A percentile compares a stretch with the other conserved stretches of the same genome.
phyloP scores from a whole-genome alignment of 2,329 filamentous ascomycete genomes.

The Cryphonectria nitschkei region DNA sequence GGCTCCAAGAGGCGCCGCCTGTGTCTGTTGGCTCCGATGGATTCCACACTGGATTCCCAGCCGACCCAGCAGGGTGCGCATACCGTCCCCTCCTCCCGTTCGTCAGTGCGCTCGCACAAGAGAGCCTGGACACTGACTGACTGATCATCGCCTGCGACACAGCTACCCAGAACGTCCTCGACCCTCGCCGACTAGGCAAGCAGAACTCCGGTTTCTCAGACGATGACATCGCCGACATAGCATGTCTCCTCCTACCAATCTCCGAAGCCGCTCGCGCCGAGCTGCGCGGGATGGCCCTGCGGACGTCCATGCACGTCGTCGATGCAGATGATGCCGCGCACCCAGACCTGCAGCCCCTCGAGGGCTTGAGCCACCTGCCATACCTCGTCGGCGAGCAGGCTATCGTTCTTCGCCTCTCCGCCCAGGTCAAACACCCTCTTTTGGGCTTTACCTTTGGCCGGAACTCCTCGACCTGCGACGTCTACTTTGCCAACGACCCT shows the following conservation, averaged over 20 bases:
- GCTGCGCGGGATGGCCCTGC: conserved; percentile 56
- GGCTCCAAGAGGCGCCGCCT: conserved; percentile 8
- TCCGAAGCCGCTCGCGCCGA: conserved; percentile 74
- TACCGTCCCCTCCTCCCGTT: conserved; percentile 3
- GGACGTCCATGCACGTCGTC: conserved; percentile 54
- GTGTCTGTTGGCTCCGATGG: conserved; percentile 26
- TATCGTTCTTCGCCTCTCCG: conserved; percentile 80
- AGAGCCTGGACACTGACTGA: not conserved
- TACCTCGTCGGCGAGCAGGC: conserved; percentile 62
- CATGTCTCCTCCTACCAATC: conserved; percentile 84
- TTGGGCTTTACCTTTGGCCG: conserved; percentile 88
- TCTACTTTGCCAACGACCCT: conserved; percentile 68
- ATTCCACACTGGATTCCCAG: conserved; percentile 23
- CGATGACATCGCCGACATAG: conserved; percentile 83
- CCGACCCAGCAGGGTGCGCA: conserved; percentile 30
- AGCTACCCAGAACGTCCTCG: conserved; percentile 80
- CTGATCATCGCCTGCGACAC: conserved; percentile 23
- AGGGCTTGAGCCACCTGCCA: conserved; percentile 55
- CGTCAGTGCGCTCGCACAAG: conserved; percentile 14
- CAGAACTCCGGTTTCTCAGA: conserved; percentile 83
- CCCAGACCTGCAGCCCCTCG: conserved; percentile 45
- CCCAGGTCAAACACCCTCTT: conserved; percentile 66
- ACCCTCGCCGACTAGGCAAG: conserved; percentile 77
- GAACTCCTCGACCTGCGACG: conserved; percentile 71
- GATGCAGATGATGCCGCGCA: conserved; percentile 55